Evolutionary conservation across 2,329 filamentous ascomycete species (phyloP).

Genomic region (Pochonia chlamydosporia): DNA sequence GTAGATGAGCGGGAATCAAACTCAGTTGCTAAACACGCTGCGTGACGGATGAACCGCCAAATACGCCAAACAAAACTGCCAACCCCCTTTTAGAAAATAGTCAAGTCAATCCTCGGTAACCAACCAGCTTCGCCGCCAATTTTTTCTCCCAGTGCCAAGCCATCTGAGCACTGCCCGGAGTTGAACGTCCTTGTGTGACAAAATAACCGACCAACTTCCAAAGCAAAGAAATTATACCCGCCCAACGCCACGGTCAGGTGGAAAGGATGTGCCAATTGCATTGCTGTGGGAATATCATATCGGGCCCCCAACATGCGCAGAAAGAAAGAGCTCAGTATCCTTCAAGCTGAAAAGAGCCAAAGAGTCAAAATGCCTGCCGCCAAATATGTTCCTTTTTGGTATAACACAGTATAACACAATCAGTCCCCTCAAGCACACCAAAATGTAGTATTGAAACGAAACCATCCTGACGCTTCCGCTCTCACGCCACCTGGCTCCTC

Average conservation of each 20-base stretch:
- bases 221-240: neutral
- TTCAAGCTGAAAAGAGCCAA: neutral
- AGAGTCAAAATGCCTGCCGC: neutral
- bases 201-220: neutral
- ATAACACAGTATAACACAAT: no score
- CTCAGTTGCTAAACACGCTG: neutral
- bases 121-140: neutral
- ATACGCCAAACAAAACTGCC: neutral
- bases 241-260: neutral
- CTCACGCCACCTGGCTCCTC: neutral
- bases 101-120: no score
- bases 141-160: neutral
- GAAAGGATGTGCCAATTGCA: neutral
- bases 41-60: neutral
- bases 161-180: neutral
- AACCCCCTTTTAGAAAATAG: neutral
- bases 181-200: neutral
- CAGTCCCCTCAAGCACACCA: neutral
- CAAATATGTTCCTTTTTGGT: neutral
- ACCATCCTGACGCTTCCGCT: neutral
- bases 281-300: neutral
- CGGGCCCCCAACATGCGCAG: neutral
- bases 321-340: neutral
- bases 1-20: neutral
- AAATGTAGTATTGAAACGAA: neutral